A percentile compares a stretch with the other conserved stretches of the same genome.
These are phyloP conservation scores for Lactarius akahatsu DNA, from an alignment of 768 basidiomycete species.

Conservation along the genomic window DNA sequence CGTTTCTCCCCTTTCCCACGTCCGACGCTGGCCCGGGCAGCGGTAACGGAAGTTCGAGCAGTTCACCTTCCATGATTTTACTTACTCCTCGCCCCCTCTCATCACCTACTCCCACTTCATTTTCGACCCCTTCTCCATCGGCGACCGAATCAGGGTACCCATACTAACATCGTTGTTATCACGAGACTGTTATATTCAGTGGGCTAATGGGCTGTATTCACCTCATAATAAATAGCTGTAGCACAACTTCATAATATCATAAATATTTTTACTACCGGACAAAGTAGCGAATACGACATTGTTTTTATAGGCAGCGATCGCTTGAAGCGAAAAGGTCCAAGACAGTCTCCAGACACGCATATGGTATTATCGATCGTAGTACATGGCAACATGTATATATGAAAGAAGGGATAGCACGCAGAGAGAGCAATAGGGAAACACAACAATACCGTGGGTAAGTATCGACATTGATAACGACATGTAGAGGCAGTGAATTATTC, in stretches of 20 bases:
- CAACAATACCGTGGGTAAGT: neutral
- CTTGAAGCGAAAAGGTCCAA: neutral
- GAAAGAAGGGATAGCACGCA: conserved; percentile 20
- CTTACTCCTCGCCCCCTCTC: conserved; percentile 6
- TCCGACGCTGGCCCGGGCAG: conserved; percentile 23
- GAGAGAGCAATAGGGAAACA: conserved; percentile 15
- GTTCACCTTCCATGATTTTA: conserved; percentile 4
- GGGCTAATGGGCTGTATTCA: neutral
- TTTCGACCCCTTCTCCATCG: neutral
- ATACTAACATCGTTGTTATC: neutral
- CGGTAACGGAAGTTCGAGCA: neutral
- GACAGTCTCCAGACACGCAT: conserved; percentile 11
- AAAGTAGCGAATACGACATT: neutral
- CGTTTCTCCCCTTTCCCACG: conserved; percentile 42
- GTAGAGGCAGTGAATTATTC: conserved; percentile 7
- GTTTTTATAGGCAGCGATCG: neutral
- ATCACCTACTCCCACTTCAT: neutral
- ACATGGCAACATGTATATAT: conserved; percentile 15
- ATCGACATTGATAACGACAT: neutral
- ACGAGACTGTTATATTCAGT: neutral
- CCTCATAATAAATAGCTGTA: conserved; percentile 1
- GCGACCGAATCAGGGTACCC: neutral
- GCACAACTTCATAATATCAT: neutral
- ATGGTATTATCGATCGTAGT: conserved; percentile 25
- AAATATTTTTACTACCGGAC: neutral